Percentiles rank a stretch among this genome's conserved stretches.
Conservation (phyloP, 257 asterid genomes). For the Craterostigma plantagineum region DNA sequence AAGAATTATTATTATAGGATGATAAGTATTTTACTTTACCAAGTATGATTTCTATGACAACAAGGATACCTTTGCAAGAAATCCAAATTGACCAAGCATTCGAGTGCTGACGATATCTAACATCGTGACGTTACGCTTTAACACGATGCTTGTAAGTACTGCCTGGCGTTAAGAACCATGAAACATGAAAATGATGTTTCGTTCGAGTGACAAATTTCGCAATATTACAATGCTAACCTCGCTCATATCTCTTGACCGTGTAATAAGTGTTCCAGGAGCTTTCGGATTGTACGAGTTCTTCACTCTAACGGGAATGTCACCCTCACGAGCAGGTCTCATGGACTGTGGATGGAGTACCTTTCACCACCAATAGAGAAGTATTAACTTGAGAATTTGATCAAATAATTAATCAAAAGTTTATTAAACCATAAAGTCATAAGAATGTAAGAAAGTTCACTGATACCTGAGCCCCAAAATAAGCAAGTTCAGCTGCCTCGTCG, state of each 20-base stretch:
- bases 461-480: slow-evolving; percentile 61
- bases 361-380: not conserved
- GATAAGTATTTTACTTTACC: not conserved
- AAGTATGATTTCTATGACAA: too few species aligned
- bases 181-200: not conserved
- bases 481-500: slow-evolving; percentile 98
- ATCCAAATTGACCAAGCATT: slow-evolving; percentile 74
- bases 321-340: slow-evolving; percentile 77
- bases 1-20: not conserved
- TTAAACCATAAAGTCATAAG: too few species aligned
- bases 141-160: slow-evolving; percentile 57
- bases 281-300: slow-evolving; percentile 68
- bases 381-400: not conserved
- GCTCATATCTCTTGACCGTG: slow-evolving; percentile 48
- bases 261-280: slow-evolving; percentile 67
- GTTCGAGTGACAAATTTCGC: not conserved
- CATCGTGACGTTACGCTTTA: slow-evolving; percentile 65
- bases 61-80: slow-evolving; percentile 51
- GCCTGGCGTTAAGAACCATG: slow-evolving; percentile 23
- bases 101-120: slow-evolving; percentile 70
- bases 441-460: not conserved
- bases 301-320: slow-evolving; percentile 60
- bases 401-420: not conserved
- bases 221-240: slow-evolving; percentile 15
- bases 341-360: slow-evolving; percentile 77